Evolutionary conservation across 352 stramenopile species (phyloP).

Genomic region (Phytophthora ohioensis): DNA sequence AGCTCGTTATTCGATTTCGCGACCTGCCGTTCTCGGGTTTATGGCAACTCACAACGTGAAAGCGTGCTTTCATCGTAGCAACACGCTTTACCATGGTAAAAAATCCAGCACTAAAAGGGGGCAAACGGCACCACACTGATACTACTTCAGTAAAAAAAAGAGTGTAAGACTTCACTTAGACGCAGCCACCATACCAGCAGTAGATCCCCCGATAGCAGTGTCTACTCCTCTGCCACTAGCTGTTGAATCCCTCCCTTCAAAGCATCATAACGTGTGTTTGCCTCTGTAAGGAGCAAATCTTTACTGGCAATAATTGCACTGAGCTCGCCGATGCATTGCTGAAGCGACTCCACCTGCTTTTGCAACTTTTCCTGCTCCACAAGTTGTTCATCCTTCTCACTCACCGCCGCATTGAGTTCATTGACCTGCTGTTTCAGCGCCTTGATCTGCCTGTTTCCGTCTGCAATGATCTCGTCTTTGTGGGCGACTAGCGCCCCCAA

Average conservation of each 20-base stretch:
- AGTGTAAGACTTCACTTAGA: slow-evolving; percentile 3
- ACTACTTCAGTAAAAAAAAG: slow-evolving; percentile 17
- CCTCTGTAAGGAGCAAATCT: slow-evolving; percentile 14
- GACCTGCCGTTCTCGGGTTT: background rate
- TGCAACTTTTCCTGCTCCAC: slow-evolving; percentile 6
- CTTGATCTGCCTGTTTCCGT: slow-evolving; percentile 20
- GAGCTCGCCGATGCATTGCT: slow-evolving; percentile 28
- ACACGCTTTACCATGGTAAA: background rate
- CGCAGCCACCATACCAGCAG: no score
- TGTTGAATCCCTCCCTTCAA: slow-evolving; percentile 17
- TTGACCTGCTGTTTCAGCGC: slow-evolving; percentile 19
- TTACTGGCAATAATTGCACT: slow-evolving; percentile 30
- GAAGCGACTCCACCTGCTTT: slow-evolving; percentile 21
- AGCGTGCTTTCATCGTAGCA: slow-evolving; percentile 8
- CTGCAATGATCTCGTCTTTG: slow-evolving; percentile 17
- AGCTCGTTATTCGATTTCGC: background rate
- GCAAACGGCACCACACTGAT: background rate
- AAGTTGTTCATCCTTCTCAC: slow-evolving; percentile 8
- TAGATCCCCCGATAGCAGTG: background rate
- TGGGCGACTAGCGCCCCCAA: slow-evolving; percentile 3
- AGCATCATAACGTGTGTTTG: slow-evolving; percentile 14
- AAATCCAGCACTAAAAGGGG: background rate
- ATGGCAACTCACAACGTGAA: background rate
- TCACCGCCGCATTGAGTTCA: background rate
- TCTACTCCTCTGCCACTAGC: slow-evolving; percentile 8